Evolutionary conservation across 768 basidiomycete species (phyloP), one percentile per base, ranked within the genome.

Genomic region (Tricholoma bakamatsutake): DNA sequence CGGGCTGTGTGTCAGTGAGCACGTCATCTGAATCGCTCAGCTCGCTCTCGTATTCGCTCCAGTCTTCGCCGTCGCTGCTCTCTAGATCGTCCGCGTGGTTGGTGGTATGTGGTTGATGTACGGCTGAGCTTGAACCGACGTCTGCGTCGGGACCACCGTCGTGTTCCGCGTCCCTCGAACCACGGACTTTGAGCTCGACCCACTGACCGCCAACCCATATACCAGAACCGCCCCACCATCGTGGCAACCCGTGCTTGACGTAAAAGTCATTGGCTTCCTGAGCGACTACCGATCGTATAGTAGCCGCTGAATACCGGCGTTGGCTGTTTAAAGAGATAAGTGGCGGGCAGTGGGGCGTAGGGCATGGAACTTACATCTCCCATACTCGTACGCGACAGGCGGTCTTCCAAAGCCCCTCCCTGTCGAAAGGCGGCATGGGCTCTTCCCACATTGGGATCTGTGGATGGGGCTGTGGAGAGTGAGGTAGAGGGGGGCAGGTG

Each of bases 11-110:
- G 5, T 61, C 60, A 4, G 58, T 52, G 4, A 45, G 45, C 0
- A 55, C 49, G 4, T 59, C 54, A 12, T 63, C 60, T 0, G 50
- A 48, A n/a, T 58, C 56, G 24, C 56, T 61, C 15, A 64, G 27
- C 59, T 64, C 63, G 39, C 61, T 62, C 58, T 64, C 63, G 40
- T 62, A 64, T 2, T 64, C 63, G 28, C 63, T 64, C 63, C 63
- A 64, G 21, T 63, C 66, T 30, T 63, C 65, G 12, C 51, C 55
- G 33, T 57, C 56, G 11, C 47, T 42, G 21, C 49, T 35, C 13
- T 13, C 12, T 13, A 1, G 13, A 2, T 37, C 12, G 35, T 37
- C 3, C 0, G 12, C 12, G 15, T 15, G 1, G 13, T 13, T 13
- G 12, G 13, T 4, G 6, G 3, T 15, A 2, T 4, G 13, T 12